Conservation (phyloP, 2,329 filamentous ascomycete species). For the Aschersonia sp. region DNA sequence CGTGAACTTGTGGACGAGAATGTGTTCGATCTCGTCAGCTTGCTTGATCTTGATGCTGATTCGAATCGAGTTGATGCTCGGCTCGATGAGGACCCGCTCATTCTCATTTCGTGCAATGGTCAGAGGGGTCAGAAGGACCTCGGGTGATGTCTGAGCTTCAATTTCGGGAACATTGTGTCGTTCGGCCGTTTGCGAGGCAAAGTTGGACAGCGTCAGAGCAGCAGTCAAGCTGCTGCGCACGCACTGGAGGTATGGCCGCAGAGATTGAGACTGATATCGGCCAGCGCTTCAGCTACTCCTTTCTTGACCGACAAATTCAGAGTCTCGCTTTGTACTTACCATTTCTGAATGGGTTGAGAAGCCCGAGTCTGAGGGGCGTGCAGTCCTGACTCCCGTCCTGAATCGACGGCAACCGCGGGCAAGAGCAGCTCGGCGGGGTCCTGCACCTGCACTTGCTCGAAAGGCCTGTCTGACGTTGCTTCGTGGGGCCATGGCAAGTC, state of each 20-base stretch:
- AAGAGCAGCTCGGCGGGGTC: no score
- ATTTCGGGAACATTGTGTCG: slow-evolving; percentile 97
- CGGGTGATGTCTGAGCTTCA: slow-evolving; percentile 82
- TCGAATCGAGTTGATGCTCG: slow-evolving; percentile 90
- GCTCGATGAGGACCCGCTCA: slow-evolving; percentile 90
- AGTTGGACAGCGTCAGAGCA: slow-evolving; percentile 79
- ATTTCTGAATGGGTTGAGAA: no score
- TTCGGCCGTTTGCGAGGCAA: slow-evolving; percentile 92
- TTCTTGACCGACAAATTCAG: no score
- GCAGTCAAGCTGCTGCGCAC: slow-evolving; percentile 90
- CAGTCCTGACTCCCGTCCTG: no score
- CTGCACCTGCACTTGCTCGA: no score
- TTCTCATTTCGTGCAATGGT: slow-evolving; percentile 92
- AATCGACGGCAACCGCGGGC: no score
- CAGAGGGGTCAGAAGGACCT: slow-evolving; percentile 83
- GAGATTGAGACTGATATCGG: slow-evolving; percentile 71
- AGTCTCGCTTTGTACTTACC: no score
- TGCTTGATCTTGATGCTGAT: slow-evolving; percentile 99
- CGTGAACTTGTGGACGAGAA: slow-evolving; percentile 96
- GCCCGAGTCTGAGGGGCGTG: no score
- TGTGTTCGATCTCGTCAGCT: slow-evolving; percentile 96
- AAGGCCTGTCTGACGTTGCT: neutral
- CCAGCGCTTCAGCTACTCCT: neutral
- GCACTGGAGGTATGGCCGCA: slow-evolving; percentile 91
- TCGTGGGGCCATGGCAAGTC: neutral